Evolutionary conservation across 805 yeast species (phyloP).

Genomic region (Naumovozyma dairenensis): DNA sequence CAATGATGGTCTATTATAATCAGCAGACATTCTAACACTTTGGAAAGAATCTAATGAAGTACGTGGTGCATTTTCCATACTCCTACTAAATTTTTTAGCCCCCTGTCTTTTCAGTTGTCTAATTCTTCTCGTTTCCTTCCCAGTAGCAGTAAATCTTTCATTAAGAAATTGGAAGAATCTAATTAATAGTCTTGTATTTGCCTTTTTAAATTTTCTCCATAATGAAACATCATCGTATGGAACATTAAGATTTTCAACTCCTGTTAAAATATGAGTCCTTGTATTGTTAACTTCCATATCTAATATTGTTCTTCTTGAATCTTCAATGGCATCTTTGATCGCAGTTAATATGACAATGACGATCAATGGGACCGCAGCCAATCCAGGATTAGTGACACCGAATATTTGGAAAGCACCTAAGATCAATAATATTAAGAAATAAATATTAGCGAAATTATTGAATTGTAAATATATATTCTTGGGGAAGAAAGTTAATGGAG

Average conservation of each 20-base stretch:
- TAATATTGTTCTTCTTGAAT: constrained; percentile 60
- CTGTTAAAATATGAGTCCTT: constrained; percentile 51
- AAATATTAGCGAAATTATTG: constrained; percentile 81
- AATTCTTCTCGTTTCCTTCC: constrained; percentile 23
- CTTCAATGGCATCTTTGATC: constrained; percentile 72
- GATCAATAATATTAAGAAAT: constrained; percentile 69
- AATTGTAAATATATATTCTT: constrained; percentile 75
- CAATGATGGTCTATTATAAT: constrained; percentile 18
- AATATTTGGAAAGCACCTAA: constrained; percentile 69
- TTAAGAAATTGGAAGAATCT: constrained; percentile 19
- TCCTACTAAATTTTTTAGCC: constrained; percentile 5
- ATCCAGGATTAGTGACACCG: constrained; percentile 72
- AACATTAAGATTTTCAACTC: constrained; percentile 49
- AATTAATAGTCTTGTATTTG: constrained; percentile 28
- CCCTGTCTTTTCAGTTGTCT: constrained; percentile 6
- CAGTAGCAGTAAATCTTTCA: constrained; percentile 27
- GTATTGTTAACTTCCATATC: constrained; percentile 75
- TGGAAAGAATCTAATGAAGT: constrained; percentile 31
- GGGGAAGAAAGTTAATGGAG: constrained; percentile 82
- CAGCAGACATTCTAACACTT: constrained; percentile 25
- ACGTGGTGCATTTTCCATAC: constrained; percentile 28
- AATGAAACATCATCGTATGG: constrained; percentile 51
- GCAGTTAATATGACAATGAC: constrained; percentile 71
- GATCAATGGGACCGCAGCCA: constrained; percentile 69
- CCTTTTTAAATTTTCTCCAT: constrained; percentile 66